A percentile compares a stretch with the other conserved stretches of the same genome.
Evolutionary conservation across 345 rosid genomes (phyloP).

Genomic region (Brassica rapa): DNA sequence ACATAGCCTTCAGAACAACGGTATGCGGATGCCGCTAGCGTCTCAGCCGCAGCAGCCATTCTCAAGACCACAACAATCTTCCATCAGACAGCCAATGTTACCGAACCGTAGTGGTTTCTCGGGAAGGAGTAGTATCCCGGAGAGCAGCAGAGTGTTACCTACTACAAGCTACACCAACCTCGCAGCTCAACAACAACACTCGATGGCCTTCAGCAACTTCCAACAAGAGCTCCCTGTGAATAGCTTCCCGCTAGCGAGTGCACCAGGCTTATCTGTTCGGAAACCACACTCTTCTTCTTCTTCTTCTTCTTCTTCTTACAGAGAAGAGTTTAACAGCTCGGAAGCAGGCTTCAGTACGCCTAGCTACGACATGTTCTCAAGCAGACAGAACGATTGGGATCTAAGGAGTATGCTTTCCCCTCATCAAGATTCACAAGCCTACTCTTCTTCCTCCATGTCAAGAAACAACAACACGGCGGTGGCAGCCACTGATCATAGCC

Average conservation of each 20-base stretch:
- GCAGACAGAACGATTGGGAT: conserved; percentile 63
- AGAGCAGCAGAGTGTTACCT: conserved; percentile 1
- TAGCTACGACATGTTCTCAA: conserved; percentile 25
- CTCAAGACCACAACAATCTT: not conserved
- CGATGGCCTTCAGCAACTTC: not conserved
- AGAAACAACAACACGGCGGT: conserved; percentile 22
- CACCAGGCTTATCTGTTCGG: not conserved
- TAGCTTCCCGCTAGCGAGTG: not conserved
- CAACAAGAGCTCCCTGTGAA: not conserved
- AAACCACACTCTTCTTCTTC: conserved; percentile 25
- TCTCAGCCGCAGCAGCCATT: not conserved
- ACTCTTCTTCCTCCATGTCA: conserved; percentile 37
- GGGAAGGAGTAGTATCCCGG: not conserved
- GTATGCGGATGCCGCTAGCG: not conserved
- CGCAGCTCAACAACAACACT: not conserved
- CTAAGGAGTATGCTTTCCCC: conserved; percentile 57
- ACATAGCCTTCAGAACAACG: not conserved
- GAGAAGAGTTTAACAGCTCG: conserved; percentile 58
- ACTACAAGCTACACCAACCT: not conserved
- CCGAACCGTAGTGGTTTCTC: not conserved
- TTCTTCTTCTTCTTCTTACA: conserved; percentile 43
- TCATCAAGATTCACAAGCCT: conserved; percentile 46
- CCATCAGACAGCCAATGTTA: not conserved
- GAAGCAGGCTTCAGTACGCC: conserved; percentile 31
- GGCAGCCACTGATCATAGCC: conserved; percentile 16